Conservation (phyloP, 2,329 filamentous ascomycete genomes). For the Aspergillus sojae region DNA sequence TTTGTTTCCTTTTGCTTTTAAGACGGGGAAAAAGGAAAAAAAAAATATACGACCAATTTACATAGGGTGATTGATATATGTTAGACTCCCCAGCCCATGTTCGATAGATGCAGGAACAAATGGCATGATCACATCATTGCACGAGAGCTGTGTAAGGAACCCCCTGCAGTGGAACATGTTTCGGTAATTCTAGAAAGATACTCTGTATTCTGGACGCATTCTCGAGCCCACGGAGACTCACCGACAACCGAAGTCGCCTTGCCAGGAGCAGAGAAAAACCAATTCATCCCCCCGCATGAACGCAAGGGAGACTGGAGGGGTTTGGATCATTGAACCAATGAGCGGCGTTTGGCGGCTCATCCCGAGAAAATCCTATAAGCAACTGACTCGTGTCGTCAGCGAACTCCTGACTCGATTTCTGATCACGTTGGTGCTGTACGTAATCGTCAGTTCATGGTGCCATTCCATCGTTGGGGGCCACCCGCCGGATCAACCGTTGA, state of each 20-base stretch:
- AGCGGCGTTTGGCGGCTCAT: conserved; percentile 14
- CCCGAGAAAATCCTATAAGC: conserved; percentile 11
- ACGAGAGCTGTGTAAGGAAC: not conserved
- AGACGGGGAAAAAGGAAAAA: too few relatives aligned
- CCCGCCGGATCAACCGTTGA: not conserved
- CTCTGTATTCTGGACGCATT: not conserved
- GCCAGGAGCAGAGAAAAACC: not conserved
- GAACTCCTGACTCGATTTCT: conserved; percentile 13
- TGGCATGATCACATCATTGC: not conserved
- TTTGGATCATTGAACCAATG: conserved; percentile 13
- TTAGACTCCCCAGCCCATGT: not conserved
- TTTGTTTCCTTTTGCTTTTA: too few relatives aligned
- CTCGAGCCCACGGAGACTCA: not conserved
- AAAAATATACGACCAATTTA: too few relatives aligned
- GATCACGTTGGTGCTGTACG: not conserved
- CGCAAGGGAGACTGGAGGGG: conserved; percentile 11
- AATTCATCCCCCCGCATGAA: conserved; percentile 19
- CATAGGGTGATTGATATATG: too few relatives aligned
- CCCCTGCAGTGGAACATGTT: not conserved
- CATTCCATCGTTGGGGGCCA: not conserved
- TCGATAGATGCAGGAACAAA: not conserved
- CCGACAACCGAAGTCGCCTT: not conserved
- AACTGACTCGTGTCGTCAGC: conserved; percentile 27
- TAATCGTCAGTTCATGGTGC: conserved; percentile 1
- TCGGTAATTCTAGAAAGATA: not conserved